Evolutionary conservation across 1,284 basidiomycete species (phyloP), one percentile per base, ranked within the genome.

Genomic region (Trichosporon sp.): DNA sequence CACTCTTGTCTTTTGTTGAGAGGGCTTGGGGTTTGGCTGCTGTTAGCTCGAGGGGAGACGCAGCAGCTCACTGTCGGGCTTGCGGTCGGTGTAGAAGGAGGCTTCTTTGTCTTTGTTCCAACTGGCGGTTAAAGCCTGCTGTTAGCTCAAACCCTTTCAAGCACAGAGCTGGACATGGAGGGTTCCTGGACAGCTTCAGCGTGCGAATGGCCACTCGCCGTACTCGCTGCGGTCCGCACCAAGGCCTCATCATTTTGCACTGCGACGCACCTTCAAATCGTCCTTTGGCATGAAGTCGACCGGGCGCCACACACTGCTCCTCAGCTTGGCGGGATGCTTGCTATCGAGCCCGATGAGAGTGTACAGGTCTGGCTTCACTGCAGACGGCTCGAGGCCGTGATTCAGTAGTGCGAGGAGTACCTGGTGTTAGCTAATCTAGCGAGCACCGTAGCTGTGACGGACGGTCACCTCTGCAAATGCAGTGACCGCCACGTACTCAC

Each of bases 301-400:
- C 3, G 73, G 68, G 9, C 71, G 69, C 68, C 70, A 75, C 9
- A 78, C 68, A 4, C 69, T 72, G 14, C 76, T 75, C 2, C 74
- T 68, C 52, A 80, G 68, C 31, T 72, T 71, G 19, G 71, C 73
- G 3, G 73, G 66, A 49, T 81, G 80, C 44, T 76, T 75, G n/a
- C 75, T 78, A 62, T 78, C 77, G 59, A 81, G 75, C 1, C 74
- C 75, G 29, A 77, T 71, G 1, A 73, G 25, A 0, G 79, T 80
- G 68, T 79, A 79, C 10, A 79, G 62, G 62, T 79, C 76, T 0
- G 73, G 71, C 61, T 77, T 78, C 64, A 64, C 67, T 0, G 72
- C 69, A 1, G 63, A 62, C 0, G 73, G 71, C 37, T 75, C 71
- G 31, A 77, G 61, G 9, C 74, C 76, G 46, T 77, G 75, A 11